Evolutionary conservation across 352 stramenopile genomes (phyloP), one percentile per base, ranked within the genome.

Genomic region (Phytophthora hibernalis): DNA sequence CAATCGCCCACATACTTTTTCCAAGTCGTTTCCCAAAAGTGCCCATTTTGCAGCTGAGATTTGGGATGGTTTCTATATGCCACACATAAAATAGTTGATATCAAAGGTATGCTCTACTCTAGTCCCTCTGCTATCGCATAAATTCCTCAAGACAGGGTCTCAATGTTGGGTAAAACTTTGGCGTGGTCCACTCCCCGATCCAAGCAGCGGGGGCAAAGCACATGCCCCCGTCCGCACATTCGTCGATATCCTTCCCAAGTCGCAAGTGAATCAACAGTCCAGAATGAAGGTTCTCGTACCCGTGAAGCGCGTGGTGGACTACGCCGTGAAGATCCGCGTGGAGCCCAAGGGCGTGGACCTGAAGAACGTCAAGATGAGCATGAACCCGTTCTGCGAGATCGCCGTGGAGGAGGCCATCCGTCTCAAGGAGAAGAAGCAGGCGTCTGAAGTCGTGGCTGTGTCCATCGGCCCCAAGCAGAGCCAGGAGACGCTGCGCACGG

Each of bases 361-460:
- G 18, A 96, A 96, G 70, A 99, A 99, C 77, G 96, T 99, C 38
- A 99, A 99, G 85, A 99, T 99, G 97, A 98, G 89, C 61, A 98
- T 99, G 93, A 99, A 99, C 85, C 98, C 98, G 21, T 99, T 99
- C 83, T 99, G 98, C 76, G 98, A 99, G 72, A 98, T 99, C 72
- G 96, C 96, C 21, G 87, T 98, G 12, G 97, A 99, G 82, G 97
- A 99, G 74, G 97, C 97, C 26, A 97, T 99, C 65, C 96, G 96
- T 30, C 85, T 99, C 60, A 99, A 99, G 82, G 97, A 99, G 82
- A 95, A 97, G 77, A 99, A 99, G 79, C 60, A 92, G 33, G 97
- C 92, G 30, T 87, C 76, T 13, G 97, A 99, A 74, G 81, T 99
- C 22, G 82, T 99, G 22, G 97, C 96, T 10, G 92, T 99, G 24